A percentile compares a stretch with the other conserved stretches of the same genome.
phyloP scores from a whole-genome alignment of 2,329 filamentous ascomycete genomes.

The Fusarium nisikadoi region DNA sequence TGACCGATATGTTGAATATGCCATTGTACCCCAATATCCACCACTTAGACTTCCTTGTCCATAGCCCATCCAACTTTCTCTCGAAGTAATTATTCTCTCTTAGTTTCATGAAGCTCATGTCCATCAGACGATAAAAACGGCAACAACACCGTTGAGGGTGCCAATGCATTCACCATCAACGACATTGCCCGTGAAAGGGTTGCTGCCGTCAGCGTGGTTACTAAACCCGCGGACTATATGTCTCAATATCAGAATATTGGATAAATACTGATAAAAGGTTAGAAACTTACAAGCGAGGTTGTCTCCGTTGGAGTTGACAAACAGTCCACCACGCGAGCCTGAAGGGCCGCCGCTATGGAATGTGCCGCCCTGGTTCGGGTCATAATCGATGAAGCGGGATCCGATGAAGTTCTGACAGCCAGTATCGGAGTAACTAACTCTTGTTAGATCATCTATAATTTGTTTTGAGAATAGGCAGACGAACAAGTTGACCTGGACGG shows the following conservation, averaged over 20 bases:
- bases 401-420: constrained; percentile 10
- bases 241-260: fast-evolving
- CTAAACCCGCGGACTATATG: not conserved
- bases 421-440: not conserved
- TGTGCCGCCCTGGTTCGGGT: constrained; percentile 1
- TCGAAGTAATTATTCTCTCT: fast-evolving
- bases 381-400: constrained; percentile 5
- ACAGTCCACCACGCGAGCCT: not conserved
- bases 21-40: fast-evolving
- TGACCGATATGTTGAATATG: not conserved
- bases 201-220: not conserved
- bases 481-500: constrained; percentile 10
- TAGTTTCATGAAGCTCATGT: fast-evolving
- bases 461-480: fast-evolving
- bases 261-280: fast-evolving
- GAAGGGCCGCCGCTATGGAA: not conserved
- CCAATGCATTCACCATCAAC: constrained; percentile 4
- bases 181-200: constrained; percentile 1
- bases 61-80: no score
- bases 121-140: not conserved
- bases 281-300: not conserved
- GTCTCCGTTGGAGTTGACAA: not conserved
- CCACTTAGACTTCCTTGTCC: no score
- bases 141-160: not conserved
- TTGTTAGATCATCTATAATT: fast-evolving